Conservation (phyloP, 164 flowering plant genomes). For the Paratinospora sagittata region DNA sequence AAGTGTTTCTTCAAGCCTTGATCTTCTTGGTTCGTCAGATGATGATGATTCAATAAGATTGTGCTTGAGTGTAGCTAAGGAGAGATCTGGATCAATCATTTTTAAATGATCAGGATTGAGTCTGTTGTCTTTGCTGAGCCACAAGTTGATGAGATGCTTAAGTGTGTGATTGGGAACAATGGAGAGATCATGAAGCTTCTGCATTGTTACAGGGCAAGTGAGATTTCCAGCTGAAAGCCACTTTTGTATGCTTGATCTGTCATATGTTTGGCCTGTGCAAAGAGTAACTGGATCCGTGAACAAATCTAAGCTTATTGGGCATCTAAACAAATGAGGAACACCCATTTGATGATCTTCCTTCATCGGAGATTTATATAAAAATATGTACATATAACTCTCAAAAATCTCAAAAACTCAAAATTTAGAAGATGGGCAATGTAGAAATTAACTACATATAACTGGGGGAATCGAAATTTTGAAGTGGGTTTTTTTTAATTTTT, state of each 20-base stretch:
- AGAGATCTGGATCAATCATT: constrained; percentile 16
- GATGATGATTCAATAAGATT: no score
- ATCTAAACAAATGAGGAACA: constrained; percentile 55
- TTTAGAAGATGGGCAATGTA: no score
- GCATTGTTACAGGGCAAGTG: constrained; percentile 88
- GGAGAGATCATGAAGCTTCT: constrained; percentile 57
- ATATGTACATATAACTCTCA: no score
- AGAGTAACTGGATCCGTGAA: constrained; percentile 76
- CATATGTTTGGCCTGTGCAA: constrained; percentile 78
- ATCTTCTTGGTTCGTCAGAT: constrained; percentile 22
- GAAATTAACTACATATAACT: no score
- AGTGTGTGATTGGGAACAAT: constrained; percentile 73
- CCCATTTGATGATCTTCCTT: constrained; percentile 30
- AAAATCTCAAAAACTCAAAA: no score
- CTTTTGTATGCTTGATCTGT: constrained; percentile 57
- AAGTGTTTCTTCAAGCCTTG: constrained; percentile 32
- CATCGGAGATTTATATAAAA: no score
- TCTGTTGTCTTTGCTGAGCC: constrained; percentile 32
- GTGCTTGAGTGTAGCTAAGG: constrained; percentile 31
- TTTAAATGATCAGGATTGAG: constrained; percentile 15
- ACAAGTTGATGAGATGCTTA: constrained; percentile 54
- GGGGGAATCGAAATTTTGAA: no score
- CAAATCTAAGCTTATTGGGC: constrained; percentile 73
- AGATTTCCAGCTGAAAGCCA: constrained; percentile 65
- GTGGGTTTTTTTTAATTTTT: no score